phyloP scores from a whole-genome alignment of 192 early-diverging fungal species.

The Backusella sp. region DNA sequence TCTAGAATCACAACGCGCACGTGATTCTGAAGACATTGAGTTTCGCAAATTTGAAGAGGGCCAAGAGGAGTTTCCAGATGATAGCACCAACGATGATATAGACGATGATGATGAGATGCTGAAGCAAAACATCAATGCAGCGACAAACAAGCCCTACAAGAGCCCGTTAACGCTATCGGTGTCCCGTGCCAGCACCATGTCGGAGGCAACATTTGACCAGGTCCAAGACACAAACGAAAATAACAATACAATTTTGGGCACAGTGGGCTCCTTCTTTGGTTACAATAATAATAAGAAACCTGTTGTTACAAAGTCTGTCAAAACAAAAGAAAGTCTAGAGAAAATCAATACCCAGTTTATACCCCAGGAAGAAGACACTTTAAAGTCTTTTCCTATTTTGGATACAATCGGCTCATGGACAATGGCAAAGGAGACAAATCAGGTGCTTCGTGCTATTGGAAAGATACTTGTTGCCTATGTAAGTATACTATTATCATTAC shows the following conservation, averaged over 20 bases:
- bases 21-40: not conserved
- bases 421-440: conserved; percentile 38
- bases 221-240: not conserved
- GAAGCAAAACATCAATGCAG: not conserved
- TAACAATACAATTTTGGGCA: not conserved
- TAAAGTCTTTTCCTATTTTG: conserved; percentile 34
- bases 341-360: not conserved
- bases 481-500: not conserved
- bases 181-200: not conserved
- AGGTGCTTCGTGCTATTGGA: conserved; percentile 30
- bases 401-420: conserved; percentile 38
- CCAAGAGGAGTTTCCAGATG: conserved; percentile 17
- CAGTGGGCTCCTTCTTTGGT: not conserved
- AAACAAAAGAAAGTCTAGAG: not conserved
- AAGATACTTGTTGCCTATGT: conserved; percentile 39
- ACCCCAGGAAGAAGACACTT: conserved; percentile 26
- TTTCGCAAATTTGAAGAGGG: conserved; percentile 19
- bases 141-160: not conserved
- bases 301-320: not conserved
- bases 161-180: conserved; percentile 8
- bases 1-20: not conserved
- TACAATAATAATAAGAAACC: not conserved
- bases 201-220: not conserved
- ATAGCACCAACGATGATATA: conserved; percentile 4
- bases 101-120: not conserved